phyloP scores from a whole-genome alignment of 1,139 yeast genomes.

The Suhomyces maxii region DNA sequence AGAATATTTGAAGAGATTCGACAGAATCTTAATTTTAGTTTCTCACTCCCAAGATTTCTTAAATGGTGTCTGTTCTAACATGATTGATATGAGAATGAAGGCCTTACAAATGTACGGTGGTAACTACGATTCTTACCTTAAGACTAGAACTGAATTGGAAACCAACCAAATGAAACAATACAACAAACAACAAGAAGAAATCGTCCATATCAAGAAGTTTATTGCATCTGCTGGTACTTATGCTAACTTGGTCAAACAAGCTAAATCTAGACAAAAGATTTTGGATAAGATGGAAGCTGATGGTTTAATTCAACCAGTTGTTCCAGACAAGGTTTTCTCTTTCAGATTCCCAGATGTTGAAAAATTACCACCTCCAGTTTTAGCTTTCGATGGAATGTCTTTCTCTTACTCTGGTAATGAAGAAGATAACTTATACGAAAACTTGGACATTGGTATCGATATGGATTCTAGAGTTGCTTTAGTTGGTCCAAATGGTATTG shows the following conservation, averaged over 20 bases:
- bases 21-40: conserved; percentile 88
- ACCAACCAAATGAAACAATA: conserved; percentile 98
- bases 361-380: conserved; percentile 97
- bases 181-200: conserved; percentile 97
- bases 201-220: conserved; percentile 95
- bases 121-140: conserved; percentile 94
- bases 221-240: conserved; percentile 99
- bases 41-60: conserved; percentile 99
- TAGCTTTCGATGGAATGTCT: conserved; percentile 93
- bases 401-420: conserved; percentile 87
- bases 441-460: conserved; percentile 96
- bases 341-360: conserved; percentile 95
- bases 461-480: conserved; percentile 98
- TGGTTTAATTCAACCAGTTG: conserved; percentile 93
- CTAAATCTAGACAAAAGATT: conserved; percentile 98
- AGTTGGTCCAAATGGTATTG: conserved; percentile 99
- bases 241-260: conserved; percentile 98
- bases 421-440: conserved; percentile 86
- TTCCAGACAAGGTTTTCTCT: conserved; percentile 87
- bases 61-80: conserved; percentile 97
- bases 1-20: conserved; percentile 93
- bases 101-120: conserved; percentile 83
- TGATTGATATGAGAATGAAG: conserved; percentile 93
- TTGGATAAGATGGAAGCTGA: conserved; percentile 99
- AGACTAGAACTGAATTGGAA: conserved; percentile 92